Base-by-base conservation (phyloP, 768 basidiomycete species). In the Suillus paluster region DNA sequence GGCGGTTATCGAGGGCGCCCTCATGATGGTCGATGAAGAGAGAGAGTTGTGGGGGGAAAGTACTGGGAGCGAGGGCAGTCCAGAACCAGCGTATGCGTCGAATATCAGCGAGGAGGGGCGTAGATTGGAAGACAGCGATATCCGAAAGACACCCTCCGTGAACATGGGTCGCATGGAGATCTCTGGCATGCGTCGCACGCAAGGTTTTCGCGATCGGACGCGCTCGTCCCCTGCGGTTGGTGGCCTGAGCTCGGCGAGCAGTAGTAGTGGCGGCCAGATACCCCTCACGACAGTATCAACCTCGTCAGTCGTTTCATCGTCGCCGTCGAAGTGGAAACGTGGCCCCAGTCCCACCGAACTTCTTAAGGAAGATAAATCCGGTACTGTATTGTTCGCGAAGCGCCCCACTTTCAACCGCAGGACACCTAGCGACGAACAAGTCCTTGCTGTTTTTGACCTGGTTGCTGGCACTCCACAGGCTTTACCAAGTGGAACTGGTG, bases 21-120 rank as follows among this genome's bases (percentile, higher is more conserved):
- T 95, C 76, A 81, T 84, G 82, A 79, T 94, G 19, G 81, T 90
- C 50, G 92, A 94, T 65, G 90, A 93, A 73, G 87, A 90, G 75
- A 80, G 77, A 61, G 80, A 79, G 68, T 57, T 73, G 48, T 74
- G 75, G 71, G 71, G 67, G 27, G 71, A 68, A 23, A 25, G 62
- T 36, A 60, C 65, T 54, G 53, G 59, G 36, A 70, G 68, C 11
- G 71, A 77, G 14, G 21, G 60, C 5, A 66, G 63, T 49, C 54
- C 59, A 14, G 71, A 65, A 11, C 59, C 62, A 17, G 62, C 65
- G 36, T 42, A 38, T 25, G 61, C 59, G 38, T 19, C 50, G 27
- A 57, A 52, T 38, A 0, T 56, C 19, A 61, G 64, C 48, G 68
- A 52, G 44, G 56, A 49, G 65, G 59, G 67, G 34, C 63, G 64